Evolutionary conservation across 176 grass and related monocot species (phyloP).

Genomic region (Carex parvula): DNA sequence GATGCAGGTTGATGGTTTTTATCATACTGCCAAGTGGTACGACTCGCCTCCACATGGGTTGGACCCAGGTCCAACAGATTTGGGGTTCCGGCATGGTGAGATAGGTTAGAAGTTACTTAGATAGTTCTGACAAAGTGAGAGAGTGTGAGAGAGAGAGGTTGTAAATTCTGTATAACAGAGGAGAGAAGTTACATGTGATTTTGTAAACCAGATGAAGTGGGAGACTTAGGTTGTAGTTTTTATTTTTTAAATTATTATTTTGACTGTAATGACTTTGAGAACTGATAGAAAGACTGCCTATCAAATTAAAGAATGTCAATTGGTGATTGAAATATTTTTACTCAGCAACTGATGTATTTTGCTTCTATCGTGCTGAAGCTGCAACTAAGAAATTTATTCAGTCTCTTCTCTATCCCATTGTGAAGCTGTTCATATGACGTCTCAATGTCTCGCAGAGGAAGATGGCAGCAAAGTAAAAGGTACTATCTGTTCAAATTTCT

Average conservation of each 20-base stretch:
- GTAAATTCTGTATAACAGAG: conserved; percentile 95
- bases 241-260: conserved; percentile 22
- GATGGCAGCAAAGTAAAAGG: background rate
- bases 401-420: background rate
- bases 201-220: conserved; percentile 13
- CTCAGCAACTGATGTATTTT: background rate
- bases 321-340: conserved; percentile 4
- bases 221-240: background rate
- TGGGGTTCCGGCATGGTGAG: conserved; percentile 63
- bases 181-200: conserved; percentile 35
- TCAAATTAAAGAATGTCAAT: conserved; percentile 18
- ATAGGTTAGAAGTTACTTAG: conserved; percentile 44
- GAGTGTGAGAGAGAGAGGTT: conserved; percentile 32
- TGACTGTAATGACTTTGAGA: conserved; percentile 12
- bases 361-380: background rate
- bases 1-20: conserved; percentile 92
- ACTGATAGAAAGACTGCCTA: background rate
- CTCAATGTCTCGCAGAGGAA: background rate
- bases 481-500: background rate
- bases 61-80: conserved; percentile 60
- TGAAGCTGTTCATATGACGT: background rate
- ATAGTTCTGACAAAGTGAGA: conserved; percentile 21
- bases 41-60: conserved; percentile 71
- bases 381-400: background rate
- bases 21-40: conserved; percentile 85